Base-by-base conservation (phyloP, 495 filamentous ascomycete species). In the Aspergillus egyptiacus region DNA sequence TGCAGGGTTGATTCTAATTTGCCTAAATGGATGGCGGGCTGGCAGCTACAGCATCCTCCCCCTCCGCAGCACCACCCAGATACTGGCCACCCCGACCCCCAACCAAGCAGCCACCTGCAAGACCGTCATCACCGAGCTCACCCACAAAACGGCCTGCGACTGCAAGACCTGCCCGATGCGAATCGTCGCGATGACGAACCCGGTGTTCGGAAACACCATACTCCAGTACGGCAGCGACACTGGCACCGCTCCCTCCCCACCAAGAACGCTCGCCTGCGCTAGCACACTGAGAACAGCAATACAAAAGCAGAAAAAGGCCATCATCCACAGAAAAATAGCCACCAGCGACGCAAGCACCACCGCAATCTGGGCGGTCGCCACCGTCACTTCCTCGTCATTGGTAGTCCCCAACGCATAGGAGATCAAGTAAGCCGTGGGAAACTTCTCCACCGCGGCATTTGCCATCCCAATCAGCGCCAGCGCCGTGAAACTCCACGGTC, bases 391-490 rank as follows among this genome's bases (percentile, higher is more conserved):
- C n/a, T n/a, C n/a, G n/a, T n/a, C n/a, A n/a, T n/a, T n/a, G n/a
- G 14, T 17, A 15, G 36, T 36, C 34, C 1, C 30, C 33, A 3
- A 20, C 14, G 18, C 35, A 41, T 46, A 48, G 32, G 18, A 50
- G 51, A 9, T 54, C 6, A 40, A 13, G 11, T 25, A 40, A 22
- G 9, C 39, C 39, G 32, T 27, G n/a, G 19, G 69, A 52, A 36
- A 68, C 49, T 23, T 51, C 37, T 53, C 33, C 4, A 48, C 35
- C 0, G 57, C 57, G 2, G 41, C 71, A 20, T 68, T 64, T 2
- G 76, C 76, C 63, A 83, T 74, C 8, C 68, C 69, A 23, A 86
- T 75, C 10, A 85, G 56, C 6, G 80, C 80, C 1, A 80, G 62
- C 30, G 68, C 72, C 0, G 81, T 84, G 57, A 83, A 86, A 5